Conservation (phyloP, 306 rosid genomes). For the Cyclanthera cordifolia region DNA sequence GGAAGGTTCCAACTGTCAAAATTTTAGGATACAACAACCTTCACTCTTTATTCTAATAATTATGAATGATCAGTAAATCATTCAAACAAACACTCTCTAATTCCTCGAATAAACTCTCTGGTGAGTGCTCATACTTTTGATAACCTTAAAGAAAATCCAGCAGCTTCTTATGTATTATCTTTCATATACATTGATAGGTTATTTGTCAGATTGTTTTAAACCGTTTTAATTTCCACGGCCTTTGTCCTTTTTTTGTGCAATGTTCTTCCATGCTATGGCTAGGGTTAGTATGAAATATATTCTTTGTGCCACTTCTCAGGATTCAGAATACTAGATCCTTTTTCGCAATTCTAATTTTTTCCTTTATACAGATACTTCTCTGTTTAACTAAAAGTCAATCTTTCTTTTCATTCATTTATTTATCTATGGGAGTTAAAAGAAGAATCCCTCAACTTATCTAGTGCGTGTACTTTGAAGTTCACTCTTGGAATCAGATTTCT, state of each 20-base stretch:
- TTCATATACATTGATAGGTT: too few species aligned
- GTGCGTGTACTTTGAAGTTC: not conserved
- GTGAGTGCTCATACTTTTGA: conserved; percentile 33
- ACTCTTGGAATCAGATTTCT: not conserved
- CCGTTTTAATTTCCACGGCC: not conserved
- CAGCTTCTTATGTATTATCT: too few species aligned
- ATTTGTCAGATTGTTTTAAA: not conserved
- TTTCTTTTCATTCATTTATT: not conserved
- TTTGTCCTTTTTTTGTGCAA: not conserved
- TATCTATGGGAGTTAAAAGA: not conserved
- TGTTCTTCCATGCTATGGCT: not conserved
- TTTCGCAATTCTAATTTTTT: not conserved
- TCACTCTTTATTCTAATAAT: conserved; percentile 29
- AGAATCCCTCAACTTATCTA: not conserved
- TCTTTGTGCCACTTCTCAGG: not conserved
- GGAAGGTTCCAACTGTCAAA: conserved; percentile 45
- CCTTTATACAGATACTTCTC: not conserved
- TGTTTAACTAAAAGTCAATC: not conserved
- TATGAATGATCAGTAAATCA: conserved; percentile 41
- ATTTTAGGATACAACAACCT: conserved; percentile 32
- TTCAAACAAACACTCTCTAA: conserved; percentile 22
- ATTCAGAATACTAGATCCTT: not conserved
- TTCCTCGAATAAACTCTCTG: conserved; percentile 44
- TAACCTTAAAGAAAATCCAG: not conserved
- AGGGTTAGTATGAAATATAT: not conserved